Conservation (phyloP, 148 eudicot species). For the Fagopyrum homotropicum region DNA sequence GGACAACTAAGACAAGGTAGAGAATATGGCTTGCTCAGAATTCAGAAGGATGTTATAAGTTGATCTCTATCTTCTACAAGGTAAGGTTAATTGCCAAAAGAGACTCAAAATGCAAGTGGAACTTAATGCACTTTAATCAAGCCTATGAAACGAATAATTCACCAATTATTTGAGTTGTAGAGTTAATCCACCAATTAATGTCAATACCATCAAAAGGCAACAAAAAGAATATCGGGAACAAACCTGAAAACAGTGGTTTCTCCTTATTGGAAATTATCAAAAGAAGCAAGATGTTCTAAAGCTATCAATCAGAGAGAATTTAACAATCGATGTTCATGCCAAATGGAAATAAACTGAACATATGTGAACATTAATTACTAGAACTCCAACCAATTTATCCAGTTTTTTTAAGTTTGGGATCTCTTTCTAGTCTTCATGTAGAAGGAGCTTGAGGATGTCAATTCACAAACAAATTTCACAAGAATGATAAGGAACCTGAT, state of each 20-base stretch:
- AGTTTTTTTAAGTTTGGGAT: conserved; percentile 68
- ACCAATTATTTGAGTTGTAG: background rate
- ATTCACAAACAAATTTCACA: conserved; percentile 27
- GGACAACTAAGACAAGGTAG: too few species aligned
- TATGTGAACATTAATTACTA: conserved; percentile 96
- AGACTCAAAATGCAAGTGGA: background rate
- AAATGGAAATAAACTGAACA: conserved; percentile 51
- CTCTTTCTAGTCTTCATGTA: conserved; percentile 86
- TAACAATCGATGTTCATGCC: conserved; percentile 7
- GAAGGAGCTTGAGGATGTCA: conserved; percentile 78
- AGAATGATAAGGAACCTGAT: conserved; percentile 6
- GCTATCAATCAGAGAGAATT: background rate
- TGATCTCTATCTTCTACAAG: too few species aligned
- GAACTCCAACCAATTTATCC: conserved; percentile 95
- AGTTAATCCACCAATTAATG: background rate
- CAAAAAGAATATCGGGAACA: conserved; percentile 29
- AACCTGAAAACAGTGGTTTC: conserved; percentile 55
- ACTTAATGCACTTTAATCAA: background rate
- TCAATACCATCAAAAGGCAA: background rate
- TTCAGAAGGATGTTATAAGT: too few species aligned
- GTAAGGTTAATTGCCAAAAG: too few species aligned
- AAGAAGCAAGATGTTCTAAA: background rate
- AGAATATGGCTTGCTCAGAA: too few species aligned
- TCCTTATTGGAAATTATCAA: background rate
- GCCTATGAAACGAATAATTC: background rate